These are phyloP conservation scores for Daldinia bambusicola DNA, from an alignment of 495 filamentous ascomycete species.

Conservation along the genomic window DNA sequence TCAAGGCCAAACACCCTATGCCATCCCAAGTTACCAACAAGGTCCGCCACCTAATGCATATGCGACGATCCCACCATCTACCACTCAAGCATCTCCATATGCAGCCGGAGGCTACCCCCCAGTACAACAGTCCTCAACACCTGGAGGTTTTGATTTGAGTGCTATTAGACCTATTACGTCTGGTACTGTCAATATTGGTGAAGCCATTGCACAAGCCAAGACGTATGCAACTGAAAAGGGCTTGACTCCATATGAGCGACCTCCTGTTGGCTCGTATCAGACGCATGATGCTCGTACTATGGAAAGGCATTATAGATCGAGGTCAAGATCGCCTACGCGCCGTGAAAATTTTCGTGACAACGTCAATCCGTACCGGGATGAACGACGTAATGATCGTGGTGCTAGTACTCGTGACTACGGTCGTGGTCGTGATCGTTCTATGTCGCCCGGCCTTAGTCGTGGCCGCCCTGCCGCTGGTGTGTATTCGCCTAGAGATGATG, in stretches of 20 bases:
- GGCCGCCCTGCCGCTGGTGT: conserved; percentile 53
- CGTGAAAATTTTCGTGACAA: conserved; percentile 75
- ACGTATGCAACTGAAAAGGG: conserved; percentile 78
- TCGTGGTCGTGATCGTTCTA: conserved; percentile 73
- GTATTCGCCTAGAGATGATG: conserved; percentile 65
- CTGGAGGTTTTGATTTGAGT: conserved; percentile 78
- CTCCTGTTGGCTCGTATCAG: conserved; percentile 51
- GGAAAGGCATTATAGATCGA: conserved; percentile 67
- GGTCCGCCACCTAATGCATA: conserved; percentile 45
- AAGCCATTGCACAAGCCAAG: conserved; percentile 78
- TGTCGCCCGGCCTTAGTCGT: conserved; percentile 63
- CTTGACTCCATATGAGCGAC: conserved; percentile 63
- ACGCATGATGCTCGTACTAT: conserved; percentile 52
- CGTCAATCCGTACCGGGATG: conserved; percentile 79
- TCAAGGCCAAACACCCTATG: conserved; percentile 51
- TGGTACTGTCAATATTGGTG: conserved; percentile 76
- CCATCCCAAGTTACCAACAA: conserved; percentile 55
- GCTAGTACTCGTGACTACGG: conserved; percentile 63
- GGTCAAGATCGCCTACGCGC: conserved; percentile 75
- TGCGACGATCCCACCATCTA: conserved; percentile 45
- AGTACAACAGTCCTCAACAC: conserved; percentile 72
- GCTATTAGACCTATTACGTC: conserved; percentile 76
- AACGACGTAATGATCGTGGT: conserved; percentile 72
- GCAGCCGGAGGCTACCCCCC: conserved; percentile 55
- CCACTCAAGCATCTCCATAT: conserved; percentile 54